Evolutionary conservation across 192 early-diverging fungal species (phyloP).

Genomic region (Coemansia javaensis): DNA sequence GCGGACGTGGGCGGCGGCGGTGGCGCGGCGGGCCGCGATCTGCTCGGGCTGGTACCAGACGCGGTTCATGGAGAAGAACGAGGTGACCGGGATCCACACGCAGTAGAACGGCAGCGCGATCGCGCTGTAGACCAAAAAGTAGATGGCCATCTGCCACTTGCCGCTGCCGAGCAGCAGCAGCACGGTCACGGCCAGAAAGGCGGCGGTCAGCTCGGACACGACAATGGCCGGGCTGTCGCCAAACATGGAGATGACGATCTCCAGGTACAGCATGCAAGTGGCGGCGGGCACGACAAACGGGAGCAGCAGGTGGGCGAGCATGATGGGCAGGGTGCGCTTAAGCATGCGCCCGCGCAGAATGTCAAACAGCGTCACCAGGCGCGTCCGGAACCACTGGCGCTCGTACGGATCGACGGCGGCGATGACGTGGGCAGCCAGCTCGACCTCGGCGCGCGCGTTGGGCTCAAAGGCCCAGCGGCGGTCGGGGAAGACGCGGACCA

Average conservation of each 20-base stretch:
- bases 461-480: slow-evolving; percentile 46
- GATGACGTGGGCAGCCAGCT: slow-evolving; percentile 17
- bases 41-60: slow-evolving; percentile 42
- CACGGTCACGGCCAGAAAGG: slow-evolving; percentile 28
- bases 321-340: slow-evolving; percentile 27
- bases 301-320: slow-evolving; percentile 30
- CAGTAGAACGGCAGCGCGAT: slow-evolving; percentile 42
- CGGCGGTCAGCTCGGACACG: slow-evolving; percentile 46
- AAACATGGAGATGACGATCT: slow-evolving; percentile 46
- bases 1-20: slow-evolving; percentile 23
- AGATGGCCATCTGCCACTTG: slow-evolving; percentile 23
- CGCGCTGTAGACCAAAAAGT: slow-evolving; percentile 40
- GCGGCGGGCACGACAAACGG: slow-evolving; percentile 40
- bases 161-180: slow-evolving; percentile 21
- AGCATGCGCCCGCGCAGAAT: slow-evolving; percentile 29
- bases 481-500: slow-evolving; percentile 29
- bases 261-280: slow-evolving; percentile 48
- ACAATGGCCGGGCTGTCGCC: slow-evolving; percentile 46
- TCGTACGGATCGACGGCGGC: slow-evolving; percentile 35
- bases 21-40: slow-evolving; percentile 13
- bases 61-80: slow-evolving; percentile 49
- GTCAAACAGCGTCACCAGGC: slow-evolving; percentile 40
- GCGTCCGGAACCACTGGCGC: slow-evolving; percentile 49
- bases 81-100: slow-evolving; percentile 44
- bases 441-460: slow-evolving; percentile 40